A percentile compares a stretch with the other conserved stretches of the same genome.
Conservation (phyloP, 1,284 basidiomycete genomes). For the Schizophyllum commune region DNA sequence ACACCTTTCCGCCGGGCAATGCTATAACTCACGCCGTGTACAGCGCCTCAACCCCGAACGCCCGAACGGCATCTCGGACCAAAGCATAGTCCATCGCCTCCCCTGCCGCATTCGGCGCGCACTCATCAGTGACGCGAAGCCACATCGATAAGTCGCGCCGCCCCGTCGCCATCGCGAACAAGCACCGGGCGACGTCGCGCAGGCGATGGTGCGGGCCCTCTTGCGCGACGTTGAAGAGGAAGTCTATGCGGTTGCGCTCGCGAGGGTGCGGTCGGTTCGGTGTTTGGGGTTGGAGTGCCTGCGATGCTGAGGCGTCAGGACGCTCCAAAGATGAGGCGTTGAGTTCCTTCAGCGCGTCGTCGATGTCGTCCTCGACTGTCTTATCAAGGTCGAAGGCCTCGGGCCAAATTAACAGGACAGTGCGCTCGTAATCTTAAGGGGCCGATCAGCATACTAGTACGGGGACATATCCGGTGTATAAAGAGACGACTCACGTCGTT, state of each 20-base stretch:
- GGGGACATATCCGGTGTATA: no score
- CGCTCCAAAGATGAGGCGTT: background rate
- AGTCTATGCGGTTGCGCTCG: background rate
- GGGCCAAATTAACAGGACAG: constrained; percentile 29
- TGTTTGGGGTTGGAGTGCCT: no score
- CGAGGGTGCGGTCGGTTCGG: no score
- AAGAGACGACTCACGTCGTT: constrained; percentile 17
- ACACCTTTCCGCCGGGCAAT: no score
- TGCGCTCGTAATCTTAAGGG: constrained; percentile 31
- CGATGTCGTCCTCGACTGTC: background rate
- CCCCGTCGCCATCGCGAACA: background rate
- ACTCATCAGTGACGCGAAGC: background rate
- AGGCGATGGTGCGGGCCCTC: background rate
- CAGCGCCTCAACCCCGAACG: background rate
- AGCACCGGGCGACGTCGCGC: background rate
- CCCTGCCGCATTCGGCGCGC: background rate
- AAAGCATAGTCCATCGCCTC: background rate
- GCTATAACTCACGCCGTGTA: background rate
- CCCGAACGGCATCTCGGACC: background rate
- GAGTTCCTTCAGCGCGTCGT: background rate
- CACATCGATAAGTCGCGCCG: background rate
- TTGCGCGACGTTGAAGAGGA: constrained; percentile 2
- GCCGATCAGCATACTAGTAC: no score
- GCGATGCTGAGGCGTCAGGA: background rate
- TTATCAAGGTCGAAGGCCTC: constrained; percentile 1